Evolutionary conservation across 805 yeast genomes (phyloP).

Genomic region (Metschnikowia lunata): DNA sequence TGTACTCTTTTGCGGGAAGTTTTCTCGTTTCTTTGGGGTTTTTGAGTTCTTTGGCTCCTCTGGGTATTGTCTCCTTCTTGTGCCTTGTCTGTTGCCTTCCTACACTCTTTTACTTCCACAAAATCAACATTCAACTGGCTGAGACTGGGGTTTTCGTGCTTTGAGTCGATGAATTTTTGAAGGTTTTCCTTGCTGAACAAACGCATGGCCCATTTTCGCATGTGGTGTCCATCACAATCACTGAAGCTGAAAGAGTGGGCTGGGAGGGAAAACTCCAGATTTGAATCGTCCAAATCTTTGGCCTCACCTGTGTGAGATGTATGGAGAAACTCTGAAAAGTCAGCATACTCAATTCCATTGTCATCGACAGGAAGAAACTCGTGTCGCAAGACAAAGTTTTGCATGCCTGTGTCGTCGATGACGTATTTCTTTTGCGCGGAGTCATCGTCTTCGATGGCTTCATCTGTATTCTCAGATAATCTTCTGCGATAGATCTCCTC

Average conservation of each 20-base stretch:
- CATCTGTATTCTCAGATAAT: slow-evolving; percentile 1
- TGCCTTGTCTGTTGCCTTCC: too few relatives aligned
- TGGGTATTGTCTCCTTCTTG: too few relatives aligned
- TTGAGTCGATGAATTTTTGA: slow-evolving; percentile 21
- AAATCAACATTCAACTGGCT: slow-evolving; percentile 20
- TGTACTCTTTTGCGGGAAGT: slow-evolving; percentile 14
- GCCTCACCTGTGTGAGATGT: neutral
- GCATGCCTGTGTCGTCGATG: slow-evolving; percentile 58
- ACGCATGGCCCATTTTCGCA: slow-evolving; percentile 24
- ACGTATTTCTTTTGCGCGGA: slow-evolving; percentile 29
- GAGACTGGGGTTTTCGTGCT: slow-evolving; percentile 20
- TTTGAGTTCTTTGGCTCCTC: neutral
- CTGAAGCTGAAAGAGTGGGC: slow-evolving; percentile 20
- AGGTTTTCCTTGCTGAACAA: slow-evolving; percentile 31
- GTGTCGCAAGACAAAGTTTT: slow-evolving; percentile 48
- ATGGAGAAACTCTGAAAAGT: slow-evolving; percentile 20
- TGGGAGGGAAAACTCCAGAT: slow-evolving; percentile 12
- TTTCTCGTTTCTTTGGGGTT: neutral
- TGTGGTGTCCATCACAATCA: neutral
- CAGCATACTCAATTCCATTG: slow-evolving; percentile 33
- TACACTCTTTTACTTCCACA: slow-evolving; percentile 6
- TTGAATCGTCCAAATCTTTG: neutral
- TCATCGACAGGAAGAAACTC: slow-evolving; percentile 37
- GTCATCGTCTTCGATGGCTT: slow-evolving; percentile 11
- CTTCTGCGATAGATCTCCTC: slow-evolving; percentile 57